Conservation (phyloP, 202 grass and related monocot species). For the Hordeum pubiflorum region DNA sequence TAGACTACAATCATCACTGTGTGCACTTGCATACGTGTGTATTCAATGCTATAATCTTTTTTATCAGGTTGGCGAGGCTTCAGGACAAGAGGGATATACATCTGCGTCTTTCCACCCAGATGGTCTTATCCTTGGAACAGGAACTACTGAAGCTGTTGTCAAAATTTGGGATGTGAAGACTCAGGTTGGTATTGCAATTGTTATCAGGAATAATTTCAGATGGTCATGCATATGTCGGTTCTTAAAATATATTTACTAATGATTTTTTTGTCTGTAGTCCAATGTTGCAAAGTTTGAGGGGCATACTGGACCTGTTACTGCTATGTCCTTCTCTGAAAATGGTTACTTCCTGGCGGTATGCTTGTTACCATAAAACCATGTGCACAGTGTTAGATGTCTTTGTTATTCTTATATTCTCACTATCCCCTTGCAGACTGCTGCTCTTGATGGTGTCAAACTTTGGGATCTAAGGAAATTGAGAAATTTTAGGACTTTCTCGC, state of each 20-base stretch:
- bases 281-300: constrained; percentile 90
- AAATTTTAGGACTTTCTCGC: constrained; percentile 94
- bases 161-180: constrained; percentile 99
- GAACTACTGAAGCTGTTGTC: constrained; percentile 71
- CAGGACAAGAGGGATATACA: constrained; percentile 78
- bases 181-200: constrained; percentile 45
- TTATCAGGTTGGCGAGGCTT: constrained; percentile 66
- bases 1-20: not conserved
- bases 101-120: constrained; percentile 92
- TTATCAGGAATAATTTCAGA: constrained; percentile 13
- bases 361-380: not conserved
- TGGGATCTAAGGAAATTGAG: constrained; percentile 99
- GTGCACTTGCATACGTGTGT: not conserved
- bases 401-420: constrained; percentile 27
- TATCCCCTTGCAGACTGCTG: constrained; percentile 60
- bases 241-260: constrained; percentile 27
- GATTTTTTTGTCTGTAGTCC: constrained; percentile 44
- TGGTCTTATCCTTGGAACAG: constrained; percentile 96
- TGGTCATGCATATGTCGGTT: not conserved
- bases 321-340: constrained; percentile 99
- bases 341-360: constrained; percentile 99
- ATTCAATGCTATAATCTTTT: constrained; percentile 7
- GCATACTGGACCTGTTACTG: constrained; percentile 80
- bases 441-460: constrained; percentile 95
- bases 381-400: not conserved